phyloP scores from a whole-genome alignment of 768 basidiomycete genomes.

The Tulasnella sp. region DNA sequence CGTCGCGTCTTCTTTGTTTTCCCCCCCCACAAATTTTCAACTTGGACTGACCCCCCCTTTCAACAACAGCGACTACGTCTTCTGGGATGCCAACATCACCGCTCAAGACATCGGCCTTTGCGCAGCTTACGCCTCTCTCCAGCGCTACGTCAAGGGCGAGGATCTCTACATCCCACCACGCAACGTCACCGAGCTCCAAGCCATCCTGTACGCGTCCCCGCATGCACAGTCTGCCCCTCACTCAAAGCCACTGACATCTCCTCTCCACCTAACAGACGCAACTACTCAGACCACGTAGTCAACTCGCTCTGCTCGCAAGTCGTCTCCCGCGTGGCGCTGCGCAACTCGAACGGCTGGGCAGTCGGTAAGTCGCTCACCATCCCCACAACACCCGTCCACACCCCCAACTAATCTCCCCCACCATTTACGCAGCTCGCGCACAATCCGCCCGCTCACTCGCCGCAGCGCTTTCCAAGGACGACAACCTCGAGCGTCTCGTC shows the following conservation, averaged over 20 bases:
- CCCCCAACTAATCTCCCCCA: not conserved
- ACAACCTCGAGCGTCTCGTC: slow-evolving; percentile 55
- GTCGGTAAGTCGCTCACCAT: slow-evolving; percentile 32
- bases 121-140: slow-evolving; percentile 71
- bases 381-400: not conserved
- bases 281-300: slow-evolving; percentile 69
- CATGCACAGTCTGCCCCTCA: not conserved
- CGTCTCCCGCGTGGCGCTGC: slow-evolving; percentile 24
- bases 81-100: not conserved
- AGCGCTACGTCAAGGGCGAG: slow-evolving; percentile 56
- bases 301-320: slow-evolving; percentile 64
- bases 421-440: slow-evolving; percentile 43
- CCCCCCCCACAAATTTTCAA: not conserved
- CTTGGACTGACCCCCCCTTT: slow-evolving; percentile 46
- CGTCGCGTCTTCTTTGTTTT: slow-evolving; percentile 20
- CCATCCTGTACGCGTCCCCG: slow-evolving; percentile 44
- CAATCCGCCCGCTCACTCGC: slow-evolving; percentile 60
- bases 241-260: not conserved
- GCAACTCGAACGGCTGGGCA: slow-evolving; percentile 47
- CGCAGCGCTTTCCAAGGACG: slow-evolving; percentile 53
- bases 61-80: slow-evolving; percentile 37
- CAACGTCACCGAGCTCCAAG: slow-evolving; percentile 53
- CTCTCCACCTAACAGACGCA: slow-evolving; percentile 34
- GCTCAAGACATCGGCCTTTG: slow-evolving; percentile 37
- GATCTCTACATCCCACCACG: slow-evolving; percentile 63